phyloP scores from a whole-genome alignment of 1,284 basidiomycete genomes.

The Cutaneotrichosporon dermatis region DNA sequence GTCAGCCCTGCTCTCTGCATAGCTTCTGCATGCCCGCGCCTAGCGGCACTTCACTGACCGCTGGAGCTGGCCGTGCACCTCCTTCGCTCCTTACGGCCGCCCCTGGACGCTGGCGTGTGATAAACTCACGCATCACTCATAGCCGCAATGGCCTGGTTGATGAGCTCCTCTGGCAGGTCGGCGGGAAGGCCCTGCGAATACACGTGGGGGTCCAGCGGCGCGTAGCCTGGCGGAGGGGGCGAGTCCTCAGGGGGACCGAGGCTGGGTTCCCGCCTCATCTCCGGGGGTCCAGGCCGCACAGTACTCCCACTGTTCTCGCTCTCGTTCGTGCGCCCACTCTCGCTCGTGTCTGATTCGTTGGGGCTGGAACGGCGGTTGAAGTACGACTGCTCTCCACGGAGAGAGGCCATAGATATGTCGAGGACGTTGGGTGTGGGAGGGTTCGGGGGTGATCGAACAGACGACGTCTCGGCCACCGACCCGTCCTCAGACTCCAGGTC shows the following conservation, averaged over 20 bases:
- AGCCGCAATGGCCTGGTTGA: conserved; percentile 48
- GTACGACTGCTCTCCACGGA: conserved; percentile 33
- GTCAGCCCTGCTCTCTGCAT: background rate
- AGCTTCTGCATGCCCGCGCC: too few species aligned
- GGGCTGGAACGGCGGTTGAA: conserved; percentile 28
- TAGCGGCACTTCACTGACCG: too few species aligned
- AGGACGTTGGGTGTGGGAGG: conserved; percentile 56
- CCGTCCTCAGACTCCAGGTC: conserved; percentile 27
- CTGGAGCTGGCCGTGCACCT: too few species aligned
- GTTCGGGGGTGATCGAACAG: conserved; percentile 42
- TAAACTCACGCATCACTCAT: conserved; percentile 26
- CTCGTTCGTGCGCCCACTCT: background rate
- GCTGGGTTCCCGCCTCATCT: conserved; percentile 9
- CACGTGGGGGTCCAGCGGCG: conserved; percentile 48
- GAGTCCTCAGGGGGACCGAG: conserved; percentile 22
- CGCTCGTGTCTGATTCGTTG: conserved; percentile 1
- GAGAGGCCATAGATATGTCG: conserved; percentile 53
- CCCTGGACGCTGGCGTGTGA: too few species aligned
- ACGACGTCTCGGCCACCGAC: conserved; percentile 8
- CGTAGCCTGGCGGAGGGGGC: conserved; percentile 46
- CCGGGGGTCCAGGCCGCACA: background rate
- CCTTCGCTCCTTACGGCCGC: too few species aligned
- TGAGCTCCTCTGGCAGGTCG: conserved; percentile 48
- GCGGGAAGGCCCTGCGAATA: conserved; percentile 47
- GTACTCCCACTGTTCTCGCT: conserved; percentile 4